Base-by-base conservation (phyloP, 768 basidiomycete genomes). In the Pholiota molesta region DNA sequence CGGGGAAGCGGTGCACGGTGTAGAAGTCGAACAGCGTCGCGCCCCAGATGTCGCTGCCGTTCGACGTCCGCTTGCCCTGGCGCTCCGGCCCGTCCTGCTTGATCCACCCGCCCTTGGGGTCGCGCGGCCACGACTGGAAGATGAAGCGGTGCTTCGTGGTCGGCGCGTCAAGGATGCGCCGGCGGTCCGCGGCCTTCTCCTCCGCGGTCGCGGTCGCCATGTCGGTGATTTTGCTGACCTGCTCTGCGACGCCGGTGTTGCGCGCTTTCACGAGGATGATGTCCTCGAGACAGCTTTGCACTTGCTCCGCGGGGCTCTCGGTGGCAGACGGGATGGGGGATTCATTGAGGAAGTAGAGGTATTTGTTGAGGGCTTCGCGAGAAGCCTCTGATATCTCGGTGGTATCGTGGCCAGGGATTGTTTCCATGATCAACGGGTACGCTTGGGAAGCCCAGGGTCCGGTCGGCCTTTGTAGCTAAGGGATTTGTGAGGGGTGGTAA, bases 11-110 rank as follows among this genome's bases (percentile, higher is more conserved):
- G 1, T 58, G 42, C 19, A 75, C 72, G 1, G 19, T 61, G 63
- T 74, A 82, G 60, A 84, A 81, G 57, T 83, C 79, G 35, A 73
- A 71, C 1, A 82, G 63, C 0, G 78, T 78, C 10, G 75, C 75
- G 47, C 82, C 81, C 82, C 81, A 84, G 10, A 75, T 65, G 44
- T 73, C 67, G 10, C 72, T 31, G 0, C 69, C 66, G 56, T 78
- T 78, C 0, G 74, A 64, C 5, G 75, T 62, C 49, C 53, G 58
- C 63, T 80, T 80, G 11, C 78, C 79, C 0, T 10, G 4, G 23
- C 47, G 47, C 52, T 28, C 19, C 45, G 26, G 10, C 21, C 66
- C 65, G 26, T 59, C 47, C 63, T 9, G 66, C 62, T 4, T 61
- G 60, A 74, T 67, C 19, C 58, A n/a, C 2, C 52, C 10, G 3